Evolutionary conservation across 2,329 filamentous ascomycete species (phyloP).

Genomic region (Coniochaeta ligniaria): DNA sequence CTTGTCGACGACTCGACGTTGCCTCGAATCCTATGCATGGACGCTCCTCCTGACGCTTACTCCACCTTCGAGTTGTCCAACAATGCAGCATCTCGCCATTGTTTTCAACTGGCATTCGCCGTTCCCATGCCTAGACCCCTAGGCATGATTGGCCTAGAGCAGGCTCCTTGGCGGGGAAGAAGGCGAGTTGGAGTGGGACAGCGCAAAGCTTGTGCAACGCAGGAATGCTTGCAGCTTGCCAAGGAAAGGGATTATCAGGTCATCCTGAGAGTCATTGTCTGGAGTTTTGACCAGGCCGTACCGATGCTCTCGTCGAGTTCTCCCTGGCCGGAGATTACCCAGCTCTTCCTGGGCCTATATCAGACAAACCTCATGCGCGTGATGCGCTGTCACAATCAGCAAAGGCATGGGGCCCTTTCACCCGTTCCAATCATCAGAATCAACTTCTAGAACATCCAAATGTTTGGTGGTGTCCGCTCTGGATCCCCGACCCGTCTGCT

Average conservation of each 20-base stretch:
- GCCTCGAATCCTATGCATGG: neutral
- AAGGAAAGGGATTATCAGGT: too few relatives aligned
- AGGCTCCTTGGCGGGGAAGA: too few relatives aligned
- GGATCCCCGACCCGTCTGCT: neutral
- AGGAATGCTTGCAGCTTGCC: too few relatives aligned
- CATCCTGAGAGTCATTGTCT: too few relatives aligned
- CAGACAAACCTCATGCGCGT: constrained; percentile 1
- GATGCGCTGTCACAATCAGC: constrained; percentile 7
- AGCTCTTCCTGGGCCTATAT: constrained; percentile 7
- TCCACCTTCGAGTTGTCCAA: neutral
- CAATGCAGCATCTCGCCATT: neutral
- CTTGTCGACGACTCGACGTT: neutral
- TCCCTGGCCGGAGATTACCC: neutral
- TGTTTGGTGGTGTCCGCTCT: neutral
- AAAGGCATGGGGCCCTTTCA: constrained; percentile 3
- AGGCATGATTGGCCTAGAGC: too few relatives aligned
- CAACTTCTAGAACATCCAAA: neutral
- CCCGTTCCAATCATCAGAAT: constrained; percentile 9
- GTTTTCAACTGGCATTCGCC: too few relatives aligned
- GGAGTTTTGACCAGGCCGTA: neutral
- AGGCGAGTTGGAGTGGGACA: too few relatives aligned
- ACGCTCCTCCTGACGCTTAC: neutral
- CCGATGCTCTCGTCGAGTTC: neutral
- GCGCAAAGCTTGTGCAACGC: too few relatives aligned
- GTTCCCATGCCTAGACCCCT: too few relatives aligned